A percentile compares a stretch with the other conserved stretches of the same genome.
phyloP scores from a whole-genome alignment of 2,329 filamentous ascomycete genomes.

The Hymenoscyphus albidus region DNA sequence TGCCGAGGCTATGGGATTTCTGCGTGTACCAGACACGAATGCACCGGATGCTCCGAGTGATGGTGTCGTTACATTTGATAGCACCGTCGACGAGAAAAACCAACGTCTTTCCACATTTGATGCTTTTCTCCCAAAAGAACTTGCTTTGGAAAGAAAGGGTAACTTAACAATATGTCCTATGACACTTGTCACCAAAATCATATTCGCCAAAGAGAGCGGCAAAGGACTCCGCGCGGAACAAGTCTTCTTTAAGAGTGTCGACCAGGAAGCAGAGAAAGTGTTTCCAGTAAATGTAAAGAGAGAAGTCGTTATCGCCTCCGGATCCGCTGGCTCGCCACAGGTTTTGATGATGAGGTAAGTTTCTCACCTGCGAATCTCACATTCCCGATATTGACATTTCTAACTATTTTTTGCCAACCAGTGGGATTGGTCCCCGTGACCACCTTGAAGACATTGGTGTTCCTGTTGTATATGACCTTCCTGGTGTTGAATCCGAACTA shows the following conservation, averaged over 20 bases:
- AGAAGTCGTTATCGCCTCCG: conserved; percentile 12
- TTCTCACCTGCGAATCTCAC: neutral
- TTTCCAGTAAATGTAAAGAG: conserved; percentile 6
- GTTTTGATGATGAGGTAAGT: conserved; percentile 15
- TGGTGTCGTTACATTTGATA: neutral
- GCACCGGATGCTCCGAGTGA: neutral
- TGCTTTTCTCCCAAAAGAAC: neutral
- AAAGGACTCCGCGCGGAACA: neutral
- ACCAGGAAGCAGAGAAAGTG: neutral
- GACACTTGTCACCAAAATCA: neutral
- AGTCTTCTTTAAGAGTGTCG: neutral
- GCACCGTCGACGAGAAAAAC: neutral
- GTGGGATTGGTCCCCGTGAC: neutral
- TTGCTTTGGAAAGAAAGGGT: neutral
- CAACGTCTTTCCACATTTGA: neutral
- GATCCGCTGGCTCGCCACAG: conserved; percentile 11
- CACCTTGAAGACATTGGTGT: neutral
- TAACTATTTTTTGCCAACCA: neutral
- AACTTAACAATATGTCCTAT: neutral
- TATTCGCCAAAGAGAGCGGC: neutral
- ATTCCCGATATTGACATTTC: neutral
- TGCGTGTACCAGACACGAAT: neutral
- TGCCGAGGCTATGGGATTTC: neutral
- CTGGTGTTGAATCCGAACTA: neutral
- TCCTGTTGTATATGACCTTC: neutral